phyloP scores from a whole-genome alignment of 139 green algal genomes.

The Chlamydomonas urium region DNA sequence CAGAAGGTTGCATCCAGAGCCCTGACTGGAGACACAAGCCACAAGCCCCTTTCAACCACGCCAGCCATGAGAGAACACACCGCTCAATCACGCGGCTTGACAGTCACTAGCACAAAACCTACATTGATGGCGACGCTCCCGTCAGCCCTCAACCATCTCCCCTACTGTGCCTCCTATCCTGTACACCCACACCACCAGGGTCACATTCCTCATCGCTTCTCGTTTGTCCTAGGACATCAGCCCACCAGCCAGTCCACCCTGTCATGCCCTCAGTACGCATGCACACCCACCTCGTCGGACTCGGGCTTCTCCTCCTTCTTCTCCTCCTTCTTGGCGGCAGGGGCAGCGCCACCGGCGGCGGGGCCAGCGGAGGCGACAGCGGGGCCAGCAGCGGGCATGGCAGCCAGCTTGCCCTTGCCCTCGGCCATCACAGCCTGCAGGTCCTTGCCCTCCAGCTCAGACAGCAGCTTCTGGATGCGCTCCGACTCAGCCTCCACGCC shows the following conservation, averaged over 20 bases:
- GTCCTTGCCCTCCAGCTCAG: constrained; percentile 71
- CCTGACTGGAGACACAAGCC: too few relatives aligned
- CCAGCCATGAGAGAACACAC: too few relatives aligned
- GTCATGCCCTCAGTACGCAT: not conserved
- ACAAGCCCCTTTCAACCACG: too few relatives aligned
- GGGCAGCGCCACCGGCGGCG: constrained; percentile 30
- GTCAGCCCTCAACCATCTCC: too few relatives aligned
- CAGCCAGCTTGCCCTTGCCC: constrained; percentile 64
- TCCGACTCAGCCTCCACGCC: constrained; percentile 65
- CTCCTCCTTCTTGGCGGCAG: constrained; percentile 25
- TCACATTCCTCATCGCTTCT: not conserved
- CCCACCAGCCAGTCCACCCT: too few relatives aligned
- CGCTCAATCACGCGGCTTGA: too few relatives aligned
- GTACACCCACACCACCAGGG: not conserved
- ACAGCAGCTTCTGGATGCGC: constrained; percentile 59
- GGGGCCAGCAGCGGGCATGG: constrained; percentile 56
- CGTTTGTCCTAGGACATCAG: not conserved
- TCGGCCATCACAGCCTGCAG: constrained; percentile 43
- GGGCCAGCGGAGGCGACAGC: constrained; percentile 27
- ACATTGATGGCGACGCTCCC: too few relatives aligned
- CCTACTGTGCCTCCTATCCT: too few relatives aligned
- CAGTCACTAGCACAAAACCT: too few relatives aligned
- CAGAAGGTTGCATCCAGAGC: too few relatives aligned
- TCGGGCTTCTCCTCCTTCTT: constrained; percentile 68
- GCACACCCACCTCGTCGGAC: constrained; percentile 36